A percentile compares a stretch with the other conserved stretches of the same genome.
Conservation (phyloP, 164 flowering plant genomes). For the Umbellularia californica region DNA sequence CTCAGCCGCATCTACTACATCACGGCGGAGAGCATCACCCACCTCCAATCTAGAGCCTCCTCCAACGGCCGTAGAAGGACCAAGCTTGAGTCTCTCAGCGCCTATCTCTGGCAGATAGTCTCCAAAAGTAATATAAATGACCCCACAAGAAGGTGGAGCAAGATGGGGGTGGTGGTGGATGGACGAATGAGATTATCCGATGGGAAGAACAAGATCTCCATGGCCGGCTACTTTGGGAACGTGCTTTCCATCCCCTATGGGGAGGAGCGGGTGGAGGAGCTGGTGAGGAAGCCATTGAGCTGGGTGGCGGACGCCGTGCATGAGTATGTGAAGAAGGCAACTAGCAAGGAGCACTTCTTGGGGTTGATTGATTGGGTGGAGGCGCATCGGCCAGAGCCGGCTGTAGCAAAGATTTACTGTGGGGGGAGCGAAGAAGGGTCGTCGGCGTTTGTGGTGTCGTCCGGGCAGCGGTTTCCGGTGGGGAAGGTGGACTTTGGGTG, state of each 20-base stretch:
- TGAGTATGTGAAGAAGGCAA: conserved; percentile 11
- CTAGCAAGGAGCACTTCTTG: conserved; percentile 30
- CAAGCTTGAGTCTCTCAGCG: conserved; percentile 15
- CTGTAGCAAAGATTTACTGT: conserved; percentile 23
- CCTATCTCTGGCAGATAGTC: conserved; percentile 15
- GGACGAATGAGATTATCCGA: conserved; percentile 13
- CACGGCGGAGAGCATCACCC: conserved; percentile 1
- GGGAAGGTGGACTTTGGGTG: conserved; percentile 34
- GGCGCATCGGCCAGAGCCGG: conserved; percentile 26
- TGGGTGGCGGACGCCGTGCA: conserved; percentile 26
- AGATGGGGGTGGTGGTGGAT: conserved; percentile 18
- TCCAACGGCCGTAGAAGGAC: not conserved
- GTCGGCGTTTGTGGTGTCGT: conserved; percentile 32
- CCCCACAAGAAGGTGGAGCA: not conserved
- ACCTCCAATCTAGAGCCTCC: conserved; percentile 12
- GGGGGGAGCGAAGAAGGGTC: conserved; percentile 23
- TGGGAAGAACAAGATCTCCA: conserved; percentile 1
- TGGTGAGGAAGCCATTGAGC: conserved; percentile 19
- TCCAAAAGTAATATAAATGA: not conserved
- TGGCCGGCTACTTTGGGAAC: conserved; percentile 32
- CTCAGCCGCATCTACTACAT: conserved; percentile 15
- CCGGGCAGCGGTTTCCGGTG: conserved; percentile 30
- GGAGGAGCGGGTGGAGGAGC: conserved; percentile 6
- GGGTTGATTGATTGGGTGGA: conserved; percentile 36
- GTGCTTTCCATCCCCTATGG: conserved; percentile 34